Conservation (phyloP, 495 filamentous ascomycete genomes). For the Lepraria neglecta region DNA sequence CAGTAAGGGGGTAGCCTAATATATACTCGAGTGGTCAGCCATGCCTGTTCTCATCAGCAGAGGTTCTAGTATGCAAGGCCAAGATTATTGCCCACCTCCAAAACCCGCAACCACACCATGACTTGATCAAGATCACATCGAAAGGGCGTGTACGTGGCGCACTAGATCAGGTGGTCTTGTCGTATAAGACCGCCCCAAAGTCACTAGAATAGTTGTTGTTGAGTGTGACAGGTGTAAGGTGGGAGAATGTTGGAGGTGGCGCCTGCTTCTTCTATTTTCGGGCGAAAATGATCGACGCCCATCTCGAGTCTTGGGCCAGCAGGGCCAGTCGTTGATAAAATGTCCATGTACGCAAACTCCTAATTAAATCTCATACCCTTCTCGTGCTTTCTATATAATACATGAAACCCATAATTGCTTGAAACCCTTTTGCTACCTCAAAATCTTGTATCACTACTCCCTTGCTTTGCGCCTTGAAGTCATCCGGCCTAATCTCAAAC, state of each 20-base stretch:
- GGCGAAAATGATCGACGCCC: slow-evolving; percentile 7
- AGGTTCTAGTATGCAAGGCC: background rate
- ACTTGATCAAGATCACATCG: slow-evolving; percentile 16
- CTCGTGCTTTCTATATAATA: background rate
- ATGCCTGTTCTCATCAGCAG: slow-evolving; percentile 32
- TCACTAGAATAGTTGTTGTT: background rate
- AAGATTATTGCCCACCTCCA: slow-evolving; percentile 41
- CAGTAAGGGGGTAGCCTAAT: slow-evolving; percentile 7
- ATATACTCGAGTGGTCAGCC: slow-evolving; percentile 41
- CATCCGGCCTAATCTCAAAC: background rate
- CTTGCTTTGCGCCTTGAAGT: slow-evolving; percentile 12
- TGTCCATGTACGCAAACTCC: slow-evolving; percentile 1
- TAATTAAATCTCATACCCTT: background rate
- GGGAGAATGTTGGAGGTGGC: slow-evolving; percentile 2
- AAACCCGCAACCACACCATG: slow-evolving; percentile 36
- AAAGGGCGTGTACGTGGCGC: background rate
- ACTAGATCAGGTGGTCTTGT: background rate
- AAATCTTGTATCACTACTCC: background rate
- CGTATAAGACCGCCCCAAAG: background rate
- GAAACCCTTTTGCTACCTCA: background rate
- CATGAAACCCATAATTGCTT: background rate
- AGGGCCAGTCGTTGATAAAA: slow-evolving; percentile 4
- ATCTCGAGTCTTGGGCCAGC: background rate
- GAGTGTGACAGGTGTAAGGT: background rate
- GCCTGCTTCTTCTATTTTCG: slow-evolving; percentile 11